These are phyloP conservation scores for Podospora pseudoanserina DNA, from an alignment of 495 filamentous ascomycete genomes.

Conservation along the genomic window DNA sequence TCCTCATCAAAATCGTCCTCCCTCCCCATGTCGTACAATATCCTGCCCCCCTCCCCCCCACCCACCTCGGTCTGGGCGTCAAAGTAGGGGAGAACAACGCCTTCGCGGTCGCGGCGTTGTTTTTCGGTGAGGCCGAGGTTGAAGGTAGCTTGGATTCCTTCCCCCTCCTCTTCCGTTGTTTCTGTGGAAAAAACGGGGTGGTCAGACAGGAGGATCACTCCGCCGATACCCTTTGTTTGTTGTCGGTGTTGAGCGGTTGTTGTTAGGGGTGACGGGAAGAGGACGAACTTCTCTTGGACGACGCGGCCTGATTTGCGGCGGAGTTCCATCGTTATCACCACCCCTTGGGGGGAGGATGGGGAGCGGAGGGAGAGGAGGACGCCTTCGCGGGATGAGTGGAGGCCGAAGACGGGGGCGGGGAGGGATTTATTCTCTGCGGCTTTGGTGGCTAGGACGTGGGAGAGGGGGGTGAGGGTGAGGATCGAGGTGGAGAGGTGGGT, in stretches of 20 bases:
- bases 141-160: slow-evolving; percentile 64
- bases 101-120: slow-evolving; percentile 78
- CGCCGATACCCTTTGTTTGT: neutral
- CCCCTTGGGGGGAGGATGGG: slow-evolving; percentile 33
- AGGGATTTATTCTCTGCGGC: slow-evolving; percentile 65
- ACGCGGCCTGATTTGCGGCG: slow-evolving; percentile 74
- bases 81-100: slow-evolving; percentile 88
- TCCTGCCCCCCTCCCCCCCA: slow-evolving; percentile 79
- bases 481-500: slow-evolving; percentile 50
- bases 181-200: slow-evolving; percentile 62
- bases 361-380: slow-evolving; percentile 56
- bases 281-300: slow-evolving; percentile 71
- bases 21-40: slow-evolving; percentile 91
- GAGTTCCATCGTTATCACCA: slow-evolving; percentile 84
- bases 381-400: slow-evolving; percentile 71
- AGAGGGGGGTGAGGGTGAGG: slow-evolving; percentile 51
- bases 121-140: slow-evolving; percentile 84
- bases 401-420: slow-evolving; percentile 69
- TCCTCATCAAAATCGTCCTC: slow-evolving; percentile 99
- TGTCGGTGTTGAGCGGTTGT: neutral
- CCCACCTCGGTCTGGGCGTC: slow-evolving; percentile 82
- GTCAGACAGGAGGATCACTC: slow-evolving; percentile 63
- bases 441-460: slow-evolving; percentile 65
- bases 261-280: slow-evolving; percentile 34
- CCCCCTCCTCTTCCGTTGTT: slow-evolving; percentile 42